Conservation (phyloP, 1,139 yeast genomes). For the Kodamaea alishanica region DNA sequence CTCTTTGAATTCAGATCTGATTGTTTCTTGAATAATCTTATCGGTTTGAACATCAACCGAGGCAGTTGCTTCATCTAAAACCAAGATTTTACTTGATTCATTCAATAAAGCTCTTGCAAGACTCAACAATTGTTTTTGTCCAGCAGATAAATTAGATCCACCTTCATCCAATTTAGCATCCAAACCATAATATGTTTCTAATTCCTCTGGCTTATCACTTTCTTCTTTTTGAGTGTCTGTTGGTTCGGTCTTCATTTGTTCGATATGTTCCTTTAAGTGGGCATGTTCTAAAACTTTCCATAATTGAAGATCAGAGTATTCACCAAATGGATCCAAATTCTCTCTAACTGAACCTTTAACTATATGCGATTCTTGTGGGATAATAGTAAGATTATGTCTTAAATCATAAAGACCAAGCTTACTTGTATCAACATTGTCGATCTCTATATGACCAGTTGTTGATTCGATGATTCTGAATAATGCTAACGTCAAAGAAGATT, state of each 20-base stretch:
- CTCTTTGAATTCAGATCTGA: slow-evolving; percentile 21
- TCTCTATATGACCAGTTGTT: slow-evolving; percentile 24
- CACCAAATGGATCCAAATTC: slow-evolving; percentile 28
- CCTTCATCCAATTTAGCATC: slow-evolving; percentile 19
- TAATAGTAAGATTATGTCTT: slow-evolving; percentile 27
- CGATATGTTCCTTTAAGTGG: slow-evolving; percentile 27
- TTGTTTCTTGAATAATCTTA: slow-evolving; percentile 24
- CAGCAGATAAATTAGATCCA: slow-evolving; percentile 21
- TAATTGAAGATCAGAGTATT: slow-evolving; percentile 22
- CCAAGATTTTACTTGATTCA: slow-evolving; percentile 18
- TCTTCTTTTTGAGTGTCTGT: slow-evolving; percentile 17
- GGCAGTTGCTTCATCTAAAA: slow-evolving; percentile 27
- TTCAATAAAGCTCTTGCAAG: slow-evolving; percentile 22
- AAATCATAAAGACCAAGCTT: slow-evolving; percentile 26
- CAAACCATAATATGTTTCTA: slow-evolving; percentile 13
- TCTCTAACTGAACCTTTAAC: slow-evolving; percentile 28
- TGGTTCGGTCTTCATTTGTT: slow-evolving; percentile 25
- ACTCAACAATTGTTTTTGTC: slow-evolving; percentile 22
- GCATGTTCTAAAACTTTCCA: slow-evolving; percentile 30
- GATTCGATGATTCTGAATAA: slow-evolving; percentile 31
- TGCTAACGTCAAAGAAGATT: slow-evolving; percentile 29
- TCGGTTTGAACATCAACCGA: slow-evolving; percentile 28
- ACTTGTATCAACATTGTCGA: slow-evolving; percentile 25
- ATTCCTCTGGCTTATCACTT: slow-evolving; percentile 15
- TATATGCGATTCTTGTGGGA: slow-evolving; percentile 32